phyloP scores from a whole-genome alignment of 1,139 yeast species.

The Taphrina flavorubra region DNA sequence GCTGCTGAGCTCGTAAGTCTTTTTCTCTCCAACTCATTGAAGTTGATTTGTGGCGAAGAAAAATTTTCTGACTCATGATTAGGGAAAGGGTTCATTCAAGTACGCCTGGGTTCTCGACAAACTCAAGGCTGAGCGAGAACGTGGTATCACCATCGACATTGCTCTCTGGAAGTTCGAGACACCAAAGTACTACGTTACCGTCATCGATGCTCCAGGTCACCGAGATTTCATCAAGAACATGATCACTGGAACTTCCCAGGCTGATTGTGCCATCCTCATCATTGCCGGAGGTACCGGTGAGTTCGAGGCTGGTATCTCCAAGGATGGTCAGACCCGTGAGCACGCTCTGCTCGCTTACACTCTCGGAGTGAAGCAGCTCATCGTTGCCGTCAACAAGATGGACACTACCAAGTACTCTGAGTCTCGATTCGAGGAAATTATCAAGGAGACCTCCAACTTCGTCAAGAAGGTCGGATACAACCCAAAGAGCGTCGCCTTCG shows the following conservation, averaged over 20 bases:
- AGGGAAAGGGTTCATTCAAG: slow-evolving; percentile 96
- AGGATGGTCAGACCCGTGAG: slow-evolving; percentile 93
- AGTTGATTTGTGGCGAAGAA: slow-evolving; percentile 33
- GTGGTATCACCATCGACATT: slow-evolving; percentile 95
- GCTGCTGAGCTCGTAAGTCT: slow-evolving; percentile 76
- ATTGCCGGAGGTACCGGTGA: slow-evolving; percentile 94
- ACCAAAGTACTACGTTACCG: slow-evolving; percentile 91
- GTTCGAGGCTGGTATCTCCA: slow-evolving; percentile 93
- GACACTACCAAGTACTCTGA: slow-evolving; percentile 88
- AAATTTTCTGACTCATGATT: slow-evolving; percentile 14
- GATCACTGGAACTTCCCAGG: slow-evolving; percentile 95
- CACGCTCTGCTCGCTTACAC: slow-evolving; percentile 90
- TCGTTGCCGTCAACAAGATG: slow-evolving; percentile 93
- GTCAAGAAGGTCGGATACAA: slow-evolving; percentile 92
- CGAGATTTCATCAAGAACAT: slow-evolving; percentile 95
- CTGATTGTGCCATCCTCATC: slow-evolving; percentile 88
- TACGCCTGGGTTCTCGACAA: slow-evolving; percentile 98
- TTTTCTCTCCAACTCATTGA: neutral
- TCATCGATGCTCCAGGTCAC: slow-evolving; percentile 95
- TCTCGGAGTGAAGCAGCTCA: slow-evolving; percentile 86
- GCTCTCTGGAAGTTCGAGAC: slow-evolving; percentile 97
- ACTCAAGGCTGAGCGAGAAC: slow-evolving; percentile 94
- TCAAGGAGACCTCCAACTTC: slow-evolving; percentile 84
- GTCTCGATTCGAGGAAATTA: slow-evolving; percentile 77
- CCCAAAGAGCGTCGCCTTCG: slow-evolving; percentile 91